A percentile compares a stretch with the other conserved stretches of the same genome.
phyloP scores from a whole-genome alignment of 768 basidiomycete genomes.

The Amanita pallidorosea region DNA sequence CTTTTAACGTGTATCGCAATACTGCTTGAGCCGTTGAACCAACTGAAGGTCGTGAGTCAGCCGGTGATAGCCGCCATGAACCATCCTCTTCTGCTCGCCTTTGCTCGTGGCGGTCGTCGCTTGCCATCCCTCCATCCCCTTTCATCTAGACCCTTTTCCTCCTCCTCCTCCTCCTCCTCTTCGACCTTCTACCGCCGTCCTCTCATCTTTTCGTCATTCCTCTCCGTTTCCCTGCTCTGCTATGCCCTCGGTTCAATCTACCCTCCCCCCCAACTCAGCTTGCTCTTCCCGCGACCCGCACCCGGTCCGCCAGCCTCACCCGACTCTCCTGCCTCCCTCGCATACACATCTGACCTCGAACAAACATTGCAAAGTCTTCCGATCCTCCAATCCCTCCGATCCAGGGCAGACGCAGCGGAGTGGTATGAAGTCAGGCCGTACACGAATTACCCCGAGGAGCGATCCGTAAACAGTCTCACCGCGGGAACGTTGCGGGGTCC shows the following conservation, averaged over 20 bases:
- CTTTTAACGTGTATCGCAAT: too few relatives aligned
- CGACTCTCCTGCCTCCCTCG: slow-evolving; percentile 45
- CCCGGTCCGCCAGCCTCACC: slow-evolving; percentile 52
- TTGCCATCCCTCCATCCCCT: background rate
- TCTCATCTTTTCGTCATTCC: background rate
- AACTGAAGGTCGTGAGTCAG: too few relatives aligned
- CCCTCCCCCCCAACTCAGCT: slow-evolving; percentile 52
- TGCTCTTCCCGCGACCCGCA: slow-evolving; percentile 69
- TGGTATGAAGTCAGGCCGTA: slow-evolving; percentile 83
- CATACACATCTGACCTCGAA: slow-evolving; percentile 55
- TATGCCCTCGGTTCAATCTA: slow-evolving; percentile 58
- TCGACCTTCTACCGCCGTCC: background rate
- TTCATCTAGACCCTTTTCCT: background rate
- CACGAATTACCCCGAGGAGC: slow-evolving; percentile 52
- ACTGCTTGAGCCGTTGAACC: too few relatives aligned
- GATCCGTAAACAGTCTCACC: slow-evolving; percentile 74
- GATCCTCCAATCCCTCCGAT: slow-evolving; percentile 38
- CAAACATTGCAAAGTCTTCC: slow-evolving; percentile 54
- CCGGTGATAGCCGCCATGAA: too few relatives aligned
- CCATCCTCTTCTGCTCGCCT: too few relatives aligned
- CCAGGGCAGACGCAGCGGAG: slow-evolving; percentile 34
- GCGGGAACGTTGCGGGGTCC: slow-evolving; percentile 83
- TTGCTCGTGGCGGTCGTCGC: background rate
- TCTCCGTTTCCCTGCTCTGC: slow-evolving; percentile 24
- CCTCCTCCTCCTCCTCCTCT: background rate